Evolutionary conservation across 169 alveolate species (phyloP), one percentile per base, ranked within the genome.

Genomic region (Fabrea salina): DNA sequence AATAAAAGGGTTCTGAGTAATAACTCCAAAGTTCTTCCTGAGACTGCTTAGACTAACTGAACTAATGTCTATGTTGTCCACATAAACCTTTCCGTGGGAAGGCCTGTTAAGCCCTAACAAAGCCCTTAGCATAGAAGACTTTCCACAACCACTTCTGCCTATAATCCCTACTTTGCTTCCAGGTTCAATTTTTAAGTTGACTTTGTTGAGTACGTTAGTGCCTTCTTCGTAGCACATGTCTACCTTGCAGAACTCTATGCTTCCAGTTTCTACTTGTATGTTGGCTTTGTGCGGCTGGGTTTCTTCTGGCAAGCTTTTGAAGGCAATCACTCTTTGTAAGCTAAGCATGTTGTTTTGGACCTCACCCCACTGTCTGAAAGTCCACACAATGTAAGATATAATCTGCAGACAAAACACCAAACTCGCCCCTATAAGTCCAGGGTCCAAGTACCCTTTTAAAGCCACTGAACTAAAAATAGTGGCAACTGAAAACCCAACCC

Each of bases 131-230:
- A 97, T 75, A 16, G 98, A 92, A n/a, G 96, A 80, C 82, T 97
- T 97, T 2, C 99, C 99, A 7, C 98, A 93, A 8, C 99, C 99
- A 16, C 98, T 96, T 68, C 98, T 91, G 1, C 99, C 99, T 54
- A 96, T 91, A 51, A 96, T 84, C 6, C 97, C 98, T 13, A 93
- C 54, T 77, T 93, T 90, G 44, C 57, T 25, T 40, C 50, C 82
- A 40, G 79, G 41, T 0, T 16, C 47, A 5, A 96, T 83, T 6
- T 77, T 47, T 27, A 93, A 76, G 59, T 75, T 84, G 41, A 95
- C 56, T 57, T 89, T 87, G 30, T 92, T 88, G 71, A 96, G 67
- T 5, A 89, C 93, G 0, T 85, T 72, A 19, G 85, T 82, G 56
- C 80, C 90, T 13, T 89, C 91, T 41, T 95, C 87, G 77, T 96